phyloP scores from a whole-genome alignment of 139 green algal genomes.

The Closterium sp. region DNA sequence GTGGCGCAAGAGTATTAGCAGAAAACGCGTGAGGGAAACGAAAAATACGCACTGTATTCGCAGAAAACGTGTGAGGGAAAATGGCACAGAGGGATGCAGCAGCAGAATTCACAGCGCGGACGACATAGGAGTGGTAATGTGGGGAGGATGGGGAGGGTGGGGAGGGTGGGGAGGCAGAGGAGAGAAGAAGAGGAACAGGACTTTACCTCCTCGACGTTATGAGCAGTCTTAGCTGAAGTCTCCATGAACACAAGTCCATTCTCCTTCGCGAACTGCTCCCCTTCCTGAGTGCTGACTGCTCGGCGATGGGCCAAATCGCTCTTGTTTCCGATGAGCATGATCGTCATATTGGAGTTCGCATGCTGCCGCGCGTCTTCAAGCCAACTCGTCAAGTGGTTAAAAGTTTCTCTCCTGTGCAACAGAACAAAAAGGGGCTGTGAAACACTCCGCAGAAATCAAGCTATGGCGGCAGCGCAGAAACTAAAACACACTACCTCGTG shows the following conservation, averaged over 20 bases:
- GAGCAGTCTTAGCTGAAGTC: conserved; percentile 93
- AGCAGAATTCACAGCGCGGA: not conserved
- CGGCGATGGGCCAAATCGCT: conserved; percentile 87
- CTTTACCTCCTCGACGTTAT: conserved; percentile 93
- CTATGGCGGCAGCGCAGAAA: not conserved
- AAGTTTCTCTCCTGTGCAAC: conserved; percentile 80
- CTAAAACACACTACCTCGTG: conserved; percentile 58
- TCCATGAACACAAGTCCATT: conserved; percentile 98
- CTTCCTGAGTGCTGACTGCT: conserved; percentile 94
- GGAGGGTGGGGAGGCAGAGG: not conserved
- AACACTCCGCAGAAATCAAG: not conserved
- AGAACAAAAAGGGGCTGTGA: not conserved
- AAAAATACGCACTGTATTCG: not conserved
- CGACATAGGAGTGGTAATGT: not conserved
- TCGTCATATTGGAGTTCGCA: conserved; percentile 99
- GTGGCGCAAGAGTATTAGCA: not conserved
- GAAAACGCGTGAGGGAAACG: not conserved
- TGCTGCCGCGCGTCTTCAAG: conserved; percentile 98
- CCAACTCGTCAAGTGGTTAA: conserved; percentile 96
- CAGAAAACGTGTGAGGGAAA: not conserved
- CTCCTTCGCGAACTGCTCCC: conserved; percentile 96
- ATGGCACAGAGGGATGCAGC: not conserved
- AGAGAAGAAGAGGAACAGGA: not conserved
- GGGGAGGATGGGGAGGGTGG: not conserved
- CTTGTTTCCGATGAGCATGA: conserved; percentile 99